A percentile compares a stretch with the other conserved stretches of the same genome.
Evolutionary conservation across 2,329 filamentous ascomycete species (phyloP).

Genomic region (Neocatenulostroma microsporum): DNA sequence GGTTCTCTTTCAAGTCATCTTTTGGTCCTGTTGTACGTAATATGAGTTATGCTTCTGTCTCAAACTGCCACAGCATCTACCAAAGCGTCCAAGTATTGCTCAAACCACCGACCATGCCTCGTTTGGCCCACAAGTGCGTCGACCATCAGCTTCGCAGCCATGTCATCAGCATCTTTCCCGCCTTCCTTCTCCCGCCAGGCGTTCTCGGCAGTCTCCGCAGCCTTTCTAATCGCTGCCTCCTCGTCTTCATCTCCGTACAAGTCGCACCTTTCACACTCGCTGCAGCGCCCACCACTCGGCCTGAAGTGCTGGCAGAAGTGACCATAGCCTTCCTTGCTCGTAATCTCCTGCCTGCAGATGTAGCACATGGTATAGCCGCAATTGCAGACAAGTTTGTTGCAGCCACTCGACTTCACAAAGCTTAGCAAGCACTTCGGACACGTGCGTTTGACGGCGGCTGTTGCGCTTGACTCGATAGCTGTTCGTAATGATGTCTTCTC

Average conservation of each 20-base stretch:
- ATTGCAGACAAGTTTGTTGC: constrained; percentile 92
- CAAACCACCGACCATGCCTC: constrained; percentile 12
- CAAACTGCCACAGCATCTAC: constrained; percentile 16
- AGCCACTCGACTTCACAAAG: constrained; percentile 88
- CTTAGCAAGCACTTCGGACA: constrained; percentile 85
- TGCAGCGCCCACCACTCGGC: constrained; percentile 66
- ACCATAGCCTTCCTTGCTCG: constrained; percentile 64
- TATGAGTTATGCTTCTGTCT: too few species aligned
- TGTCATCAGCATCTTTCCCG: constrained; percentile 10
- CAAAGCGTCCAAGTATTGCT: constrained; percentile 17
- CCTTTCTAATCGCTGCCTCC: constrained; percentile 34
- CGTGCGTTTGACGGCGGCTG: constrained; percentile 86
- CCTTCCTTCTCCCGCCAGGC: constrained; percentile 39
- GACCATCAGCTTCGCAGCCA: constrained; percentile 14
- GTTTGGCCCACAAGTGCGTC: constrained; percentile 17
- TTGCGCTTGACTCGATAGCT: constrained; percentile 87
- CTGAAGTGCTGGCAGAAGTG: constrained; percentile 98
- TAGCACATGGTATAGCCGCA: constrained; percentile 99
- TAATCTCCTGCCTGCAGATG: constrained; percentile 62
- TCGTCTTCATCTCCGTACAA: constrained; percentile 44
- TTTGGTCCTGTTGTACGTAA: too few species aligned
- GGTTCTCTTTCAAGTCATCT: too few species aligned
- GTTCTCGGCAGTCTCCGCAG: constrained; percentile 37
- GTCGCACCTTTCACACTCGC: constrained; percentile 60
- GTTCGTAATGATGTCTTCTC: constrained; percentile 74